Evolutionary conservation across 345 rosid species (phyloP), one percentile per base, ranked within the genome.

Genomic region (Pelargonium nanum): DNA sequence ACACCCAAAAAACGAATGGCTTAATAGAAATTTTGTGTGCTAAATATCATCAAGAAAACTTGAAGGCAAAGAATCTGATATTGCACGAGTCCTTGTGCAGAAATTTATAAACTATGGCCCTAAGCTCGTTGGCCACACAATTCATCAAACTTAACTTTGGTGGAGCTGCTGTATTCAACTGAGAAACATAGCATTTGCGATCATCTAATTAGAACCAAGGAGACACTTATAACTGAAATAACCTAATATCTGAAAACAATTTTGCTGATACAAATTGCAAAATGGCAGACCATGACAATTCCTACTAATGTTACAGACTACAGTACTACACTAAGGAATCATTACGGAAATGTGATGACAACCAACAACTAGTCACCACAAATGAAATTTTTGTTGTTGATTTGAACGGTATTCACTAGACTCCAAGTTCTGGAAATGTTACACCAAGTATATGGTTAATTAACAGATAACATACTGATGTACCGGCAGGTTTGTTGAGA

Each of bases 401-500:
- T n/a, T n/a, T n/a, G n/a, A n/a, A n/a, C n/a, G n/a, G n/a, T n/a
- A n/a, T 34, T 34, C 1, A 34, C 45, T 34, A 34, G 12, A 34
- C 45, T 5, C n/a, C 6, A 34, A 34, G 45, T 15, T 1, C 45
- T 34, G 13, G 12, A 10, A 34, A 34, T 34, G 45, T 9, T 28
- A 28, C 34, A 28, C 34, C 34, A 28, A n/a, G 5, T 5, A 40
- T 30, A 58, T 50, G 17, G 51, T 19, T 57, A 50, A 20, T n/a
- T 51, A 71, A 66, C 19, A 28, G 53, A 70, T 56, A 28, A 65
- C 87, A 61, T 81, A 88, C 98, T 62, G 98, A 79, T 65, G 90
- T 92, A 59, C 96, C 96, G 1, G 95, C 88, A 70, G 98, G 96
- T 77, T 92, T 88, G 79, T 92, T 89, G 84, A 92, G 70, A 64